phyloP scores from a whole-genome alignment of 2,329 filamentous ascomycete species.

The Tolypocladium capitatum region DNA sequence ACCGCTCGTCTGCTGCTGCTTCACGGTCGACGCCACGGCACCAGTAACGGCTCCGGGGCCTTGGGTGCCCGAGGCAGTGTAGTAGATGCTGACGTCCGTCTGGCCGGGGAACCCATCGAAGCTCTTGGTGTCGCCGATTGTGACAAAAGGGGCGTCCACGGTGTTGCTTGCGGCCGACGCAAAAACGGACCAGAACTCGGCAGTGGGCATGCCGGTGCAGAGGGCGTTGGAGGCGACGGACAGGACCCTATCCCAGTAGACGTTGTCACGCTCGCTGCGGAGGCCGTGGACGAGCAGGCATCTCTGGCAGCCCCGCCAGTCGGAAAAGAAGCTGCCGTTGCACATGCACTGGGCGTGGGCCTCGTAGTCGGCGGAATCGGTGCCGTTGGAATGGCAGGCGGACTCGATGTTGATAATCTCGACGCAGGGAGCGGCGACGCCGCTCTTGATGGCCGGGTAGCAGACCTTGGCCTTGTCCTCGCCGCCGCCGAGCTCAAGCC shows the following conservation, averaged over 20 bases:
- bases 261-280: conserved; percentile 19
- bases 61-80: conserved; percentile 22
- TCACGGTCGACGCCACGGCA: conserved; percentile 21
- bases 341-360: conserved; percentile 27
- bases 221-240: conserved; percentile 19
- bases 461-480: conserved; percentile 3
- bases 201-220: conserved; percentile 24
- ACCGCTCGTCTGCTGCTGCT: conserved; percentile 8
- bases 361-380: conserved; percentile 8
- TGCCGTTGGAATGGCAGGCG: conserved; percentile 17
- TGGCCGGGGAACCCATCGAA: conserved; percentile 21
- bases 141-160: conserved; percentile 8
- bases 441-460: conserved; percentile 1
- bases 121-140: conserved; percentile 16
- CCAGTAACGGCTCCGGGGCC: conserved; percentile 29
- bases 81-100: conserved; percentile 29
- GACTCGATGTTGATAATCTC: conserved; percentile 15
- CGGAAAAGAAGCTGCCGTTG: conserved; percentile 26
- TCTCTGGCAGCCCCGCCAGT: conserved; percentile 27
- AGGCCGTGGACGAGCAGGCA: conserved; percentile 28
- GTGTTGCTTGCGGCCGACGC: conserved; percentile 13
- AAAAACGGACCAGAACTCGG: conserved; percentile 21
- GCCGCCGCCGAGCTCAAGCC: not conserved
- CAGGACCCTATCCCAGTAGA: conserved; percentile 21
- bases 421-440: conserved; percentile 14